Percentiles rank a stretch among this genome's conserved stretches.
These are phyloP conservation scores for Termitomyces titanicus DNA, from an alignment of 768 basidiomycete genomes.

Conservation along the genomic window DNA sequence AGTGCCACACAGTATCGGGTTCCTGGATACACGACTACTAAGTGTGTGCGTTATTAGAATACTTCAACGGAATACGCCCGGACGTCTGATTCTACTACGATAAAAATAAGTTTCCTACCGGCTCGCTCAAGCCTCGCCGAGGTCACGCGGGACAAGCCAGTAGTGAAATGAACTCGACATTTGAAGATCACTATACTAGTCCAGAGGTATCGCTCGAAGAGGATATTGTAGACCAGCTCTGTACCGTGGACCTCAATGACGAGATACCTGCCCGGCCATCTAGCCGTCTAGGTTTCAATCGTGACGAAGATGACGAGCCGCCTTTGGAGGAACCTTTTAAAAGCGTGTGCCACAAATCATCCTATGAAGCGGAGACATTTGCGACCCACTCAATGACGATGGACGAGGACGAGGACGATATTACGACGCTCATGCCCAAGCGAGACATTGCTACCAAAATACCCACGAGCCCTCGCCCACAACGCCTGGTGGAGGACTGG, in stretches of 20 bases:
- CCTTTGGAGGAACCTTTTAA: conserved; percentile 1
- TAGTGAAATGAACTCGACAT: conserved; percentile 1
- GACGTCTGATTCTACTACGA: background rate
- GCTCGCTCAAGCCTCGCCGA: conserved; percentile 3
- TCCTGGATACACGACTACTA: background rate
- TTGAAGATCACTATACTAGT: background rate
- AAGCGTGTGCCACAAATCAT: background rate
- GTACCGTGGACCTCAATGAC: conserved; percentile 4
- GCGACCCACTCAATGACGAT: background rate
- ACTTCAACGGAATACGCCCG: background rate
- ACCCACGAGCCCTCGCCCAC: background rate
- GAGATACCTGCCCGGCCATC: conserved; percentile 40
- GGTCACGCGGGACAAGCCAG: conserved; percentile 4
- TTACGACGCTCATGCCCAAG: conserved; percentile 12
- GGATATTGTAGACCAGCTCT: conserved; percentile 20
- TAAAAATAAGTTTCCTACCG: background rate
- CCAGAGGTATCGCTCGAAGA: conserved; percentile 16
- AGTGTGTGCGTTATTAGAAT: background rate
- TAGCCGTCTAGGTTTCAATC: conserved; percentile 47
- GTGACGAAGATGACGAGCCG: conserved; percentile 5
- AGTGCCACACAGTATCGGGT: background rate
- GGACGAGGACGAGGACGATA: conserved; percentile 16
- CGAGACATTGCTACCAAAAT: conserved; percentile 1
- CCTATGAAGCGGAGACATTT: conserved; percentile 6
- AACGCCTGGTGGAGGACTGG: conserved; percentile 11